Conservation (phyloP, 2,329 filamentous ascomycete genomes). For the Pseudogymnoascus verrucosus region DNA sequence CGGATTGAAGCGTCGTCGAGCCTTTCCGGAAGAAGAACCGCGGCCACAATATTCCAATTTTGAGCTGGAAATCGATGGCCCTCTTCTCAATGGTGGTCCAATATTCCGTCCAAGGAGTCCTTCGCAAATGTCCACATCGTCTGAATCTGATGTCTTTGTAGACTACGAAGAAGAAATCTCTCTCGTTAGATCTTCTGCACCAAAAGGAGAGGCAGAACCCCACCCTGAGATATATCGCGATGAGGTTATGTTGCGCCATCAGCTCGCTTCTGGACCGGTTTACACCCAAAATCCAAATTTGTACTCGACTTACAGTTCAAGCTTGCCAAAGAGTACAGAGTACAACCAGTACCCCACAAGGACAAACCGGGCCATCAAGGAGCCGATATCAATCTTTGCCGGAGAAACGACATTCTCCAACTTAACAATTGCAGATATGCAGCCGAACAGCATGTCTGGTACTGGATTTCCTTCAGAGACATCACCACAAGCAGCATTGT, state of each 20-base stretch:
- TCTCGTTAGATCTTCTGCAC: not conserved
- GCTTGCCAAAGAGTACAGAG: not conserved
- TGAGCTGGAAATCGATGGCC: not conserved
- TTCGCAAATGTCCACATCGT: not conserved
- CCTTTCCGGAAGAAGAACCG: no score
- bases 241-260: not conserved
- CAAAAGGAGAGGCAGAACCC: not conserved
- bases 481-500: not conserved
- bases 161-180: constrained; percentile 4
- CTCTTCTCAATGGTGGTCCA: not conserved
- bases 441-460: not conserved
- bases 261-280: not conserved
- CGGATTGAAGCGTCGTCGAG: not conserved
- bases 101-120: not conserved
- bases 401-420: not conserved
- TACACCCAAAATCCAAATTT: not conserved
- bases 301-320: not conserved
- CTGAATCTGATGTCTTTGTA: not conserved
- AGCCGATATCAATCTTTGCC: no score
- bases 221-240: not conserved
- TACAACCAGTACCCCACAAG: not conserved
- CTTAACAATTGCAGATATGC: not conserved
- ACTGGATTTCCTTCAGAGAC: not conserved
- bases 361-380: not conserved
- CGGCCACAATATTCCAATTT: not conserved